Evolutionary conservation across 2,329 filamentous ascomycete genomes (phyloP), one percentile per base, ranked within the genome.

Genomic region (Fusarium albosuccineum): DNA sequence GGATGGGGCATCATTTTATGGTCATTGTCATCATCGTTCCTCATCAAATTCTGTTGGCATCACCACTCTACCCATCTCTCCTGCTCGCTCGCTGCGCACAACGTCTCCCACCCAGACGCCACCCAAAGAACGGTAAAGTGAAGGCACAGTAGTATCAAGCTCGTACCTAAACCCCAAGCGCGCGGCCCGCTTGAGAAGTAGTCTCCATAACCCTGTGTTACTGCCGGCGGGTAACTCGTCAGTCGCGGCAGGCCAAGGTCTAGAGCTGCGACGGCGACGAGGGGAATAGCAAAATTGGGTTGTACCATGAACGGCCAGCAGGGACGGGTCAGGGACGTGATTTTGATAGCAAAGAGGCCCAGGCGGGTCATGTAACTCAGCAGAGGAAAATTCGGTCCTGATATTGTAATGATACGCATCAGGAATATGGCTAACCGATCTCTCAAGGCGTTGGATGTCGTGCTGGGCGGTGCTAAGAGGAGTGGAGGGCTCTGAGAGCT

Each of bases 271-370:
- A 95, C 76, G 4, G 86, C 78, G 5, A 97, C 79, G 2, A 97
- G 80, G 4, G 91, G 88, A 68, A 91, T 89, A 5, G 88, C 83
- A 5, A 94, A 79, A 76, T 86, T 86, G 7, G 87, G 81, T 44
- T 86, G 89, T n/a, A 87, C 83, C 42, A 89, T 88, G 59, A 89
- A 89, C 0, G 93, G 93, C 75, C 88, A 88, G 76, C 94, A 97
- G 1, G 90, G 86, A 46, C 85, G 83, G 3, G 86, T 83, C 9
- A 96, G 78, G 0, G 88, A 87, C 11, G 85, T 79, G 9, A 94
- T 79, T 77, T 97, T 97, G 50, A 85, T 68, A 6, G 91, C 75
- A 70, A 97, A 94, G 1, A 94, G 70, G 1, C 77, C 70, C 3
- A 92, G 78, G 48, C 90, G 89, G 17, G 6, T 80, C 54, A 49